Percentiles rank a stretch among this genome's conserved stretches.
phyloP scores from a whole-genome alignment of 192 early-diverging fungal species.

The Chytriomyces confervae region DNA sequence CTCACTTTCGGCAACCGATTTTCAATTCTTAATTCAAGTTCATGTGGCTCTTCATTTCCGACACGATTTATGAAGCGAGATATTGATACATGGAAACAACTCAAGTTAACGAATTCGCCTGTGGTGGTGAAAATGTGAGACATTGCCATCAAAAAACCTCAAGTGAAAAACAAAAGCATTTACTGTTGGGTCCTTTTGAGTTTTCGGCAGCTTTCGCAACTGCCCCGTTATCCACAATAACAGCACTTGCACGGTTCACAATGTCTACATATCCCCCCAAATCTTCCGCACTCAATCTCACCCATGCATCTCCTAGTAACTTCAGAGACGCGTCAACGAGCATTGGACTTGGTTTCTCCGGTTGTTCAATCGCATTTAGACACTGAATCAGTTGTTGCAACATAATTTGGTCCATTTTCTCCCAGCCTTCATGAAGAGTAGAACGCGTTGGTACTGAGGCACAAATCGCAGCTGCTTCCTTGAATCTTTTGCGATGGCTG shows the following conservation, averaged over 20 bases:
- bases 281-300: neutral
- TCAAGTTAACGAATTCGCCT: neutral
- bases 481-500: conserved; percentile 67
- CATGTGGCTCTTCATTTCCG: conserved; percentile 59
- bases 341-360: neutral
- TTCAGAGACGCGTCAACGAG: neutral
- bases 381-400: conserved; percentile 72
- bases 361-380: conserved; percentile 53
- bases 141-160: neutral
- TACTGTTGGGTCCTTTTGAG: neutral
- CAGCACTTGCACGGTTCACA: conserved; percentile 7
- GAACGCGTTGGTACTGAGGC: conserved; percentile 60
- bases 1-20: conserved; percentile 65
- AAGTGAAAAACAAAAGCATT: conserved; percentile 1
- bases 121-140: neutral
- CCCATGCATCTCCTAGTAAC: conserved; percentile 3
- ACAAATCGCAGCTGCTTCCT: conserved; percentile 67
- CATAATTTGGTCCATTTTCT: conserved; percentile 66
- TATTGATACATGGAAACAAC: conserved; percentile 55
- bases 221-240: neutral
- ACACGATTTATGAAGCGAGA: conserved; percentile 64
- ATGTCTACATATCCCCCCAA: conserved; percentile 29
- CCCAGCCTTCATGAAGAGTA: conserved; percentile 68
- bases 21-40: conserved; percentile 58
- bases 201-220: neutral